Evolutionary conservation across 164 flowering plant genomes (phyloP), one percentile per base, ranked within the genome.

Genomic region (Macadamia tetraphylla): DNA sequence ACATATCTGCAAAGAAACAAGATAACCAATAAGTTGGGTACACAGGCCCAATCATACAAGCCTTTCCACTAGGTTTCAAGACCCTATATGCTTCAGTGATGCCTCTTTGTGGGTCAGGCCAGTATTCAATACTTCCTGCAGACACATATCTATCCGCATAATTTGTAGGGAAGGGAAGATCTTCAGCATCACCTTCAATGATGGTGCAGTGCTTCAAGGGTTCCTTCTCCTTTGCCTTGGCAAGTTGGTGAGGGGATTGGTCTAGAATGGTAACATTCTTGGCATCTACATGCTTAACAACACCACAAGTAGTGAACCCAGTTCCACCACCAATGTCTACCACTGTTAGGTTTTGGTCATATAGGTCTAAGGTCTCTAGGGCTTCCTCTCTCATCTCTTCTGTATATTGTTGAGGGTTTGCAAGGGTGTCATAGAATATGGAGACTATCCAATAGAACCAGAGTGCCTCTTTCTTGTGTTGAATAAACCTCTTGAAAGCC

Each of bases 321-420:
- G 94, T 88, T 0, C 94, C 94, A 17, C 94, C 94, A 30, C 94
- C 94, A 56, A 85, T 91, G 75, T 88, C 94, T 6, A 88, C 89
- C 46, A 88, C 94, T 0, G 73, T 53, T 87, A 88, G 52, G 44
- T 78, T 76, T 80, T 85, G 66, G 52, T 76, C 58, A 53, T 18
- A 70, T 71, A 88, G 81, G 70, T 88, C 88, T 13, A 91, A 23
- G 23, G 89, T 7, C 23, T 23, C 23, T 23, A 23, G 23, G 23
- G 23, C 23, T 23, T 23, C 23, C 23, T 23, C 23, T 23, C 23
- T 23, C 23, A 23, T 23, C 23, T 23, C 23, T 23, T 23, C 23
- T 23, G 23, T 23, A 23, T 23, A 85, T 86, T 76, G 85, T 89
- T 43, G 87, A 80, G 0, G 94, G 91, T 0, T 88, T 88, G 57